These are phyloP conservation scores for Calonectria hongkongensis DNA, from an alignment of 2,329 filamentous ascomycete genomes.

Conservation along the genomic window DNA sequence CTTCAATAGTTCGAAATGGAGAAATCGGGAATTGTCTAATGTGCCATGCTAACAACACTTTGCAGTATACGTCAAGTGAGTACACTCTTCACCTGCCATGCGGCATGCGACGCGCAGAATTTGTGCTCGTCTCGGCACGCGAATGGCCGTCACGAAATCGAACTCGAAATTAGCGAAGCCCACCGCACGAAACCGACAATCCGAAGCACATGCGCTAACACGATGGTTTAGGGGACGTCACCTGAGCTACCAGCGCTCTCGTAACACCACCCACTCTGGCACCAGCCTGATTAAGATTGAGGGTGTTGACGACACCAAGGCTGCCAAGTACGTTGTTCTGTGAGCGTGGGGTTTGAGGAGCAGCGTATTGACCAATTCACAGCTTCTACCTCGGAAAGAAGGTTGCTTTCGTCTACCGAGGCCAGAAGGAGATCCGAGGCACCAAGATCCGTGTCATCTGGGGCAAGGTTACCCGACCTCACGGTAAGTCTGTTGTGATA, in stretches of 20 bases:
- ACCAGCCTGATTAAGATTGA: constrained; percentile 99
- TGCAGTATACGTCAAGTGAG: constrained; percentile 92
- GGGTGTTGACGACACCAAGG: constrained; percentile 93
- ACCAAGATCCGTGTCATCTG: constrained; percentile 99
- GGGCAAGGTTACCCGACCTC: constrained; percentile 97
- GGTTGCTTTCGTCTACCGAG: constrained; percentile 99
- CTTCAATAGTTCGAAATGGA: constrained; percentile 38
- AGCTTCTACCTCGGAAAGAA: constrained; percentile 99
- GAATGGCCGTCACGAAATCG: constrained; percentile 46
- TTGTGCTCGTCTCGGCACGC: constrained; percentile 39
- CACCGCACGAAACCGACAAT: constrained; percentile 49
- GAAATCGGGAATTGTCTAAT: constrained; percentile 45
- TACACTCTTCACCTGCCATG: constrained; percentile 56
- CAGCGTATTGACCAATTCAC: constrained; percentile 54
- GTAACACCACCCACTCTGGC: constrained; percentile 92
- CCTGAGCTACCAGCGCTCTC: constrained; percentile 97
- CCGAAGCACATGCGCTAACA: constrained; percentile 56
- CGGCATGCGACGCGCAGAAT: constrained; percentile 45
- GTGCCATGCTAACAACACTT: constrained; percentile 61
- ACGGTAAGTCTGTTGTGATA: constrained; percentile 78
- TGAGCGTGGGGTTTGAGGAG: constrained; percentile 25
- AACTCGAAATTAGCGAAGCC: constrained; percentile 52
- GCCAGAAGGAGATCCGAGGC: constrained; percentile 93
- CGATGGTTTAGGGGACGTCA: constrained; percentile 86
- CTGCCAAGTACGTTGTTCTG: constrained; percentile 82